Evolutionary conservation across 2,329 filamentous ascomycete species (phyloP), one percentile per base, ranked within the genome.

Genomic region (Podosphaera fusca): DNA sequence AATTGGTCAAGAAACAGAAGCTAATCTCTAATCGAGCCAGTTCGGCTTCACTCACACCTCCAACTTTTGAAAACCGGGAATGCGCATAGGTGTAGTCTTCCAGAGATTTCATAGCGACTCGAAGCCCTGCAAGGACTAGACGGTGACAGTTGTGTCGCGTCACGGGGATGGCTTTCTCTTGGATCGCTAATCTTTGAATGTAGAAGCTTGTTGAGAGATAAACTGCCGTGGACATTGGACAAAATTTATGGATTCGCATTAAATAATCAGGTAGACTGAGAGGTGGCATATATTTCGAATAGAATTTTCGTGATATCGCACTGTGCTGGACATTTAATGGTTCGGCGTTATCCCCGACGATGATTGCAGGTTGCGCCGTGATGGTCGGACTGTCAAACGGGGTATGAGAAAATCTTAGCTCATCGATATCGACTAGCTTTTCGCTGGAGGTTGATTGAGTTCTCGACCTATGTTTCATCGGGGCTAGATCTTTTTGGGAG

Each of bases 41-140:
- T 70, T 96, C 88, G 21, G 74, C 72, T 66, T 86, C 84, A 65
- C 80, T 86, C 14, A 96, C 87, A 21, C 90, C 90, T 47, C 92
- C 90, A 1, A 96, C 89, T 61, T 82, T 84, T 21, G 90, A 82
- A 62, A 95, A 81, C 57, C 87, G 84, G 59, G 76, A 76, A 70
- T 95, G 90, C 7, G 86, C 80, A 70, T 94, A 95, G 63, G 83
- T 85, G 56, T 90, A 76, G 68, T 96, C 90, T 69, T 98, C 90
- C n/a, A 95, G 72, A 0, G 87, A 86, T 71, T 96, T 98, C 78
- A 89, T 92, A 12, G 90, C 88, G 2, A 95, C 85, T 40, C 89
- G 75, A 56, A 95, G 74, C 5, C 85, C 86, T 0, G 87, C 89
- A 14, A 98, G 76, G 36, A 94, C 75, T 6, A 96, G 73, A 2